Percentiles rank a stretch among this genome's conserved stretches.
phyloP scores from a whole-genome alignment of 345 rosid genomes.

The Gossypium anomalum region DNA sequence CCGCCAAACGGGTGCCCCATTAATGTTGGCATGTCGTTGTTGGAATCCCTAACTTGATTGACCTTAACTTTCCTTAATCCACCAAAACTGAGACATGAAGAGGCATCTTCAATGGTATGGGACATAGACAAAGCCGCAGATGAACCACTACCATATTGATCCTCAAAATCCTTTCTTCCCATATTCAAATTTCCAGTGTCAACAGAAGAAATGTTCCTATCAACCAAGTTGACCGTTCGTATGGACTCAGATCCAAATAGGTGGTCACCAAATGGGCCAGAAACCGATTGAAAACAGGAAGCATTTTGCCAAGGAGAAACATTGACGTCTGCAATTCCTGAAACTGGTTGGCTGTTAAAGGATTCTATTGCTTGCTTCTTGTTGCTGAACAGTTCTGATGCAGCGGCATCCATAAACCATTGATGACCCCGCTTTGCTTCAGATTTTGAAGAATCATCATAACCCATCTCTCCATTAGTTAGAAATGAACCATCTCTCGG shows the following conservation, averaged over 20 bases:
- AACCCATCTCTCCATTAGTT: conserved; percentile 38
- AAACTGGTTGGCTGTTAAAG: conserved; percentile 23
- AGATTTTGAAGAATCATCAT: conserved; percentile 36
- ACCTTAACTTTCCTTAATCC: conserved; percentile 51
- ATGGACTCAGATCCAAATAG: conserved; percentile 41
- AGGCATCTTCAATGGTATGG: conserved; percentile 35
- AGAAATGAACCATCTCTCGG: conserved; percentile 34
- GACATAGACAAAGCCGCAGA: conserved; percentile 39
- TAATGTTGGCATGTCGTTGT: conserved; percentile 25
- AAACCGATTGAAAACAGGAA: conserved; percentile 34
- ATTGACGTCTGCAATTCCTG: conserved; percentile 26
- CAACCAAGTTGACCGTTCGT: conserved; percentile 31
- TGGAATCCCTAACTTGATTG: conserved; percentile 44
- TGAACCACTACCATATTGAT: conserved; percentile 34
- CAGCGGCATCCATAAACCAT: conserved; percentile 43
- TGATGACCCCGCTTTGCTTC: conserved; percentile 54
- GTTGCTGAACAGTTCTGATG: conserved; percentile 39
- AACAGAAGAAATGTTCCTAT: conserved; percentile 33
- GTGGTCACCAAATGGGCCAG: conserved; percentile 39
- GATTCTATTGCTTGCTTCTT: conserved; percentile 53
- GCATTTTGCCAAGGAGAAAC: conserved; percentile 37
- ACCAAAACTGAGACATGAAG: conserved; percentile 36
- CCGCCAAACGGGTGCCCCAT: conserved; percentile 29
- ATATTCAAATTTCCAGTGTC: conserved; percentile 30
- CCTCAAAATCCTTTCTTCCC: conserved; percentile 36